Evolutionary conservation across 2,329 filamentous ascomycete genomes (phyloP).

Genomic region (Fusarium verrucosum): DNA sequence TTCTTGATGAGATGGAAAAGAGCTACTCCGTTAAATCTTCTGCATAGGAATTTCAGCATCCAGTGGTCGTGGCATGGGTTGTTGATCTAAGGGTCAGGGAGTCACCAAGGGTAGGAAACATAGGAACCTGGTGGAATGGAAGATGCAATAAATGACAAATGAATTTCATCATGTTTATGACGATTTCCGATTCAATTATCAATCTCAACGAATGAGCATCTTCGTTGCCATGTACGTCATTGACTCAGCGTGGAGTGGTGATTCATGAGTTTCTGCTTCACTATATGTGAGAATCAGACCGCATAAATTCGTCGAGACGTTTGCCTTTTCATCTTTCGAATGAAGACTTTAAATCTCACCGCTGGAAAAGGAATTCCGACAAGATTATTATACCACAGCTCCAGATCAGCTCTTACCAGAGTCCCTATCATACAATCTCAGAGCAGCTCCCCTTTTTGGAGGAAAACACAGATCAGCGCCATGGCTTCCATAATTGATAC

Average conservation of each 20-base stretch:
- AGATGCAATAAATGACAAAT: rapidly evolving
- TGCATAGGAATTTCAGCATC: background rate
- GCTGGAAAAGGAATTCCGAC: background rate
- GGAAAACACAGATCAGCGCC: background rate
- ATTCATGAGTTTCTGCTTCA: slow-evolving; percentile 6
- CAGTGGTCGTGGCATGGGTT: no score
- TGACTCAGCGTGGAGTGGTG: slow-evolving; percentile 18
- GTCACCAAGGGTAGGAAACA: background rate
- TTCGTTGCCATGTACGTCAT: slow-evolving; percentile 10
- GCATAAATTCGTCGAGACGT: rapidly evolving
- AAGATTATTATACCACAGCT: slow-evolving; percentile 4
- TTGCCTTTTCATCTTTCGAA: background rate
- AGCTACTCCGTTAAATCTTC: rapidly evolving
- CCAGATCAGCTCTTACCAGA: background rate
- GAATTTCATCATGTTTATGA: background rate
- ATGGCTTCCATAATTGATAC: slow-evolving; percentile 25
- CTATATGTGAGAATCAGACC: slow-evolving; percentile 2
- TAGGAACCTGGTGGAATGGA: no score
- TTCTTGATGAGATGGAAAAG: background rate
- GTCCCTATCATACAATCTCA: background rate
- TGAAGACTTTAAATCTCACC: background rate
- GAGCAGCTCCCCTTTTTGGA: background rate
- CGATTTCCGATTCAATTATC: background rate
- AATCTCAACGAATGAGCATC: background rate
- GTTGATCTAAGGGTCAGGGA: background rate